phyloP scores from a whole-genome alignment of 352 stramenopile species.

The Phytophthora rubi region DNA sequence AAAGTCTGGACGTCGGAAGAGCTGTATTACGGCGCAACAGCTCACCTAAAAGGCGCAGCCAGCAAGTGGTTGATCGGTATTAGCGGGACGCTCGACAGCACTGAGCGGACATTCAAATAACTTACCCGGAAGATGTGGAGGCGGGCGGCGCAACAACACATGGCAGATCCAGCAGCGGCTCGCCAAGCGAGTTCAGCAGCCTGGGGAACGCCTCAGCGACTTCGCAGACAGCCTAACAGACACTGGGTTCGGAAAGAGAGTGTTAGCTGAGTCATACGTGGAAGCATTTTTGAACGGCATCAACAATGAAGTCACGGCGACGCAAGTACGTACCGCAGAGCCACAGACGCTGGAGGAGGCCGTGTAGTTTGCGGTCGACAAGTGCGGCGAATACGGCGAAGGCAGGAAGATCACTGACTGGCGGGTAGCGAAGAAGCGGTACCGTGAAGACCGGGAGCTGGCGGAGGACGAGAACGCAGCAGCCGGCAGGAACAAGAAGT shows the following conservation, averaged over 20 bases:
- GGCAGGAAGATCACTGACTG: too few species aligned
- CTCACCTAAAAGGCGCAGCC: not conserved
- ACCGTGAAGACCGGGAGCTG: too few species aligned
- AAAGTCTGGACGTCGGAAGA: not conserved
- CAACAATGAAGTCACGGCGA: too few species aligned
- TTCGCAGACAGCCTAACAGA: not conserved
- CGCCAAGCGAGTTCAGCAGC: not conserved
- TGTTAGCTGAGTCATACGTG: not conserved
- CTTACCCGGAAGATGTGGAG: not conserved
- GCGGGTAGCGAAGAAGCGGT: too few species aligned
- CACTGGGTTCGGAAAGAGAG: not conserved
- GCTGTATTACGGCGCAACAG: not conserved
- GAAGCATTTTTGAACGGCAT: too few species aligned
- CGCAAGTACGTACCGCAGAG: too few species aligned
- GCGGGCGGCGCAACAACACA: not conserved
- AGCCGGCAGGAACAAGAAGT: too few species aligned
- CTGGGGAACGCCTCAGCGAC: not conserved
- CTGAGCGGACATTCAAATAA: not conserved
- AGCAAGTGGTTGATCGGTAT: not conserved
- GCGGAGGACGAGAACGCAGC: too few species aligned
- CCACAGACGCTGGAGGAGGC: too few species aligned
- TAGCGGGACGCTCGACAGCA: not conserved
- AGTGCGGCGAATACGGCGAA: too few species aligned
- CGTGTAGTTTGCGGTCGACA: too few species aligned
- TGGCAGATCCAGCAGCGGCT: not conserved